A percentile compares a stretch with the other conserved stretches of the same genome.
Conservation (phyloP, 345 rosid genomes). For the Euphorbia lathyris region DNA sequence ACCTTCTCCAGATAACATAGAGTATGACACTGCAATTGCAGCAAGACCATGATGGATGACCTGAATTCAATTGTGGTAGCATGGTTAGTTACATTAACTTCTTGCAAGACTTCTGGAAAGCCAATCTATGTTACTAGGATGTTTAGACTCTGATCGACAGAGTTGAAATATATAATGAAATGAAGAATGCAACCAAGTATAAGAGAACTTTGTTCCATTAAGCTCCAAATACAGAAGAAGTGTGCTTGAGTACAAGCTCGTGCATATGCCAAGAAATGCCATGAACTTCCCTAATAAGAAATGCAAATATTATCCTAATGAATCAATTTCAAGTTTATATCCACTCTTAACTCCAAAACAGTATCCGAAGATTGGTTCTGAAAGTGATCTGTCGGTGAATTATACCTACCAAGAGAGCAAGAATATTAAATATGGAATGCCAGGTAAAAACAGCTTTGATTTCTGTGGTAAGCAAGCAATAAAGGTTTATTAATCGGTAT, state of each 20-base stretch:
- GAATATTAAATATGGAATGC: constrained; percentile 3
- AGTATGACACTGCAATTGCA: constrained; percentile 30
- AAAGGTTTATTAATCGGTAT: too few relatives aligned
- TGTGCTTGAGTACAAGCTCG: neutral
- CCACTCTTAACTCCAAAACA: neutral
- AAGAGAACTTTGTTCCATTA: neutral
- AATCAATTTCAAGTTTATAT: neutral
- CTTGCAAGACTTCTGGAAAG: neutral
- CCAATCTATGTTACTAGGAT: neutral
- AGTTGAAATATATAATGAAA: neutral
- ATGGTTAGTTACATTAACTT: constrained; percentile 8
- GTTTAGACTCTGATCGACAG: neutral
- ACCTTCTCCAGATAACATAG: constrained; percentile 34
- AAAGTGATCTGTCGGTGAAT: neutral
- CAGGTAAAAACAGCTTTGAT: neutral
- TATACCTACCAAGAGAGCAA: neutral
- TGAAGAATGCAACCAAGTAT: neutral
- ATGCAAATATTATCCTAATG: neutral
- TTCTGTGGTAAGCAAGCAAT: neutral
- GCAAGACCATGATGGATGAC: constrained; percentile 33
- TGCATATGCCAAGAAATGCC: neutral
- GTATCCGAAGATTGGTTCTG: neutral
- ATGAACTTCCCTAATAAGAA: neutral
- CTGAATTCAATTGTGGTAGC: constrained; percentile 17
- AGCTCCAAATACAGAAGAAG: neutral